Evolutionary conservation across 306 rosid genomes (phyloP), one percentile per base, ranked within the genome.

Genomic region (Dryas drummondii): DNA sequence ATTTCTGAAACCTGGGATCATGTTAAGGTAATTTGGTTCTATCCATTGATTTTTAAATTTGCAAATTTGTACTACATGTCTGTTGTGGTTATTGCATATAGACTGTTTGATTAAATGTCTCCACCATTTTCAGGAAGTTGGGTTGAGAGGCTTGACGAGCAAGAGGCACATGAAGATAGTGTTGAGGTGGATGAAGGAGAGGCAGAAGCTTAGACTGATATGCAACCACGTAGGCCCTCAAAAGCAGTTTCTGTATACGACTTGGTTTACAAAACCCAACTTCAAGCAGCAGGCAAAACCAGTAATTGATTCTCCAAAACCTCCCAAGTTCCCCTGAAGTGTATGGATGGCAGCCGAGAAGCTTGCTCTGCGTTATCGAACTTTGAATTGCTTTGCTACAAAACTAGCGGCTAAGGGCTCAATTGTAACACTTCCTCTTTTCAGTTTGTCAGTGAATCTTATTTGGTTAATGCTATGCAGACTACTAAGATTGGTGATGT

Each of bases 121-220:
- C 12, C 50, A n/a, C 42, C 50, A 32, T 61, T 70, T 78, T 58
- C 74, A 91, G 96, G 89, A 91, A 49, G 93, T 91, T 80, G 97
- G 97, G 59, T 74, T 89, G 84, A 88, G 87, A 80, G 97, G 92
- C 49, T 83, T 93, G 82, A 74, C 86, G 4, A 85, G 98, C 90
- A 93, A 89, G 85, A 89, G 87, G 82, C 98, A 91, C 57, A 91
- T 93, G 97, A 91, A 93, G 78, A 72, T 87, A 67, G 84, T 93
- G 52, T 64, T 93, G 84, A 93, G 91, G 81, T 93, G 98, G 98
- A 89, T 93, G 98, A 88, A 93, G 81, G 92, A 93, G 83, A 86
- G 96, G 76, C 96, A 93, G 82, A 93, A 88, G 92, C 77, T 91
- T 60, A 90, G 91, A 22, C 87, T 85, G 42, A 67, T 93, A 57